These are phyloP conservation scores for Microbotryum saponariae DNA, from an alignment of 1,284 basidiomycete genomes.

Conservation along the genomic window DNA sequence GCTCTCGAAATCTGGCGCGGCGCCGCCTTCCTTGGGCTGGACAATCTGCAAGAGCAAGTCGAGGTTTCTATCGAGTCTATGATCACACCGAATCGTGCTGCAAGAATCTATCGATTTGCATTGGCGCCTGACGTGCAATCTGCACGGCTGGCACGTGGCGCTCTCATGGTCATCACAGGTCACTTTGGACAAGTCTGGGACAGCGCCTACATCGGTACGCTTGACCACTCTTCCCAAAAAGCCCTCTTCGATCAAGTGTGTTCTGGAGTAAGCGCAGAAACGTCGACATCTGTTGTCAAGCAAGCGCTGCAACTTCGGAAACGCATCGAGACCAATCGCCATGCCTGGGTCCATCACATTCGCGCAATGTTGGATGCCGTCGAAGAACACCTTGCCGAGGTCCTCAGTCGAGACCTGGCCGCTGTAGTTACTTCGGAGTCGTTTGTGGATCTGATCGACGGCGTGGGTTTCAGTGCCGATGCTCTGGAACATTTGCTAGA, in stretches of 20 bases:
- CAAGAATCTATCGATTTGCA: conserved; percentile 72
- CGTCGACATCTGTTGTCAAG: conserved; percentile 54
- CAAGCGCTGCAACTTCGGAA: conserved; percentile 32
- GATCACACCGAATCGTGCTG: conserved; percentile 51
- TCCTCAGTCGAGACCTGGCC: conserved; percentile 25
- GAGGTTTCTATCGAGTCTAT: conserved; percentile 77
- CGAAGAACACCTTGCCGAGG: conserved; percentile 28
- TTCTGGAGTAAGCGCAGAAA: conserved; percentile 56
- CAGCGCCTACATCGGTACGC: conserved; percentile 61
- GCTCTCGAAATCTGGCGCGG: conserved; percentile 82
- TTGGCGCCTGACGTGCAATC: conserved; percentile 66
- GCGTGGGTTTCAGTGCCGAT: conserved; percentile 38
- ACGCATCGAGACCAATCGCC: conserved; percentile 35
- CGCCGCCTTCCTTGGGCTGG: conserved; percentile 69
- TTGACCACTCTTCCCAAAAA: conserved; percentile 60
- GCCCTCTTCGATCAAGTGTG: conserved; percentile 60
- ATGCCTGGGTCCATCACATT: conserved; percentile 34
- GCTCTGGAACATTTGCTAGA: conserved; percentile 34
- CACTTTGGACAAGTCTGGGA: conserved; percentile 81
- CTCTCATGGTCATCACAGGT: conserved; percentile 63
- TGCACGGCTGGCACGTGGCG: conserved; percentile 58
- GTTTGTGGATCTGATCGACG: conserved; percentile 36
- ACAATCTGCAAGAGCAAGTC: conserved; percentile 66
- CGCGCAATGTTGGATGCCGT: conserved; percentile 43
- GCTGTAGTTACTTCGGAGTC: conserved; percentile 29